These are phyloP conservation scores for Syzygium oleosum DNA, from an alignment of 345 rosid species.

Conservation along the genomic window DNA sequence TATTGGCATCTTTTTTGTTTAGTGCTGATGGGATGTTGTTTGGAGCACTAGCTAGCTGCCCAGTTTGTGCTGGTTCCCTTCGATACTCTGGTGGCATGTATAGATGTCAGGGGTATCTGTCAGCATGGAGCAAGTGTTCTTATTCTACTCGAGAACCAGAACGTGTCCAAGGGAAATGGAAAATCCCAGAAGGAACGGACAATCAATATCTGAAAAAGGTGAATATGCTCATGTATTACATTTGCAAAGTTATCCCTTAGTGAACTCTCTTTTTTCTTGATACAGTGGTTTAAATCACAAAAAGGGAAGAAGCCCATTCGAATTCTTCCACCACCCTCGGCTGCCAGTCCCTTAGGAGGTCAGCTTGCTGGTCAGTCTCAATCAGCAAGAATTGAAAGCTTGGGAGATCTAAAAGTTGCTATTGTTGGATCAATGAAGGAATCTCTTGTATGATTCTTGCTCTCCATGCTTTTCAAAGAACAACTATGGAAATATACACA, in stretches of 20 bases:
- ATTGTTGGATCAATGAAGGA: constrained; percentile 56
- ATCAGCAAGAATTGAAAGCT: constrained; percentile 47
- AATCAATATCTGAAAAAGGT: constrained; percentile 71
- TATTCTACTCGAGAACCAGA: constrained; percentile 65
- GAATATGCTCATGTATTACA: neutral
- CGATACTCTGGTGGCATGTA: constrained; percentile 70
- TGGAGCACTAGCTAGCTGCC: constrained; percentile 75
- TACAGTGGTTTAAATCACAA: constrained; percentile 93
- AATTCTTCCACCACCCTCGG: constrained; percentile 36
- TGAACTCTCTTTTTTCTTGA: constrained; percentile 2
- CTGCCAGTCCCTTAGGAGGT: constrained; percentile 28
- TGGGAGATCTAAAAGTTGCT: constrained; percentile 64
- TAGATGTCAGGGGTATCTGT: constrained; percentile 60
- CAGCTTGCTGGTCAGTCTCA: constrained; percentile 34
- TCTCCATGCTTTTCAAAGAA: neutral
- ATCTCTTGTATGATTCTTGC: constrained; percentile 34
- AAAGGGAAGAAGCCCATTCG: constrained; percentile 57
- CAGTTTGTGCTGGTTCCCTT: constrained; percentile 65
- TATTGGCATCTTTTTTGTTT: constrained; percentile 3
- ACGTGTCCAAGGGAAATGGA: constrained; percentile 74
- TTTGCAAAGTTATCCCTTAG: neutral
- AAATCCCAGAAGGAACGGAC: constrained; percentile 58
- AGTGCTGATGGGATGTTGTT: constrained; percentile 98
- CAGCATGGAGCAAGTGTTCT: constrained; percentile 95
- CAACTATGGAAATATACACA: neutral